A percentile compares a stretch with the other conserved stretches of the same genome.
Evolutionary conservation across 345 rosid genomes (phyloP).

Genomic region (Linum trigynum): DNA sequence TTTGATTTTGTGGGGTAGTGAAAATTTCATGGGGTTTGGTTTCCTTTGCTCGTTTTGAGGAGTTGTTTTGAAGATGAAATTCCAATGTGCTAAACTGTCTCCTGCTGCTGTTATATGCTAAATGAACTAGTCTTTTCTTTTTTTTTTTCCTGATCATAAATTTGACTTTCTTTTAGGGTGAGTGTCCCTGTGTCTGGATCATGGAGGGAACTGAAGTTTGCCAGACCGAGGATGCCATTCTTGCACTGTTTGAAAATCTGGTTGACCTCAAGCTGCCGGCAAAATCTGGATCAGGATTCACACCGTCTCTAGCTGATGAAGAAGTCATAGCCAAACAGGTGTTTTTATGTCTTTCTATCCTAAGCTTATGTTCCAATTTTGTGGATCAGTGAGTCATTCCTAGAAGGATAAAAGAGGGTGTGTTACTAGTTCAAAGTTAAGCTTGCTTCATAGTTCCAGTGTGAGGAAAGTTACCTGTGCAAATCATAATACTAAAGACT

Average conservation of each 20-base stretch:
- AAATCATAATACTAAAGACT: neutral
- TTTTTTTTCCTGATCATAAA: neutral
- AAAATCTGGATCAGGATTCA: conserved; percentile 22
- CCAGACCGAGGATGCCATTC: conserved; percentile 59
- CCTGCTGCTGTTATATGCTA: neutral
- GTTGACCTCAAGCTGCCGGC: conserved; percentile 64
- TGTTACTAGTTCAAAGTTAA: too few relatives aligned
- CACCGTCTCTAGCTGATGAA: conserved; percentile 33
- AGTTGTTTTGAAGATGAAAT: too few relatives aligned
- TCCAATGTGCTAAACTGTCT: neutral
- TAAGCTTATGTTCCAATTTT: neutral
- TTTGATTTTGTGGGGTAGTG: too few relatives aligned
- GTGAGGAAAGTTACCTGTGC: neutral
- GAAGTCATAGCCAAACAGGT: conserved; percentile 72
- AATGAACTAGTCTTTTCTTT: too few relatives aligned
- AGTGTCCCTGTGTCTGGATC: neutral
- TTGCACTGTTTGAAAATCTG: conserved; percentile 41
- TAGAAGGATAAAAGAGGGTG: neutral
- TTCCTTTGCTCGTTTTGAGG: too few relatives aligned
- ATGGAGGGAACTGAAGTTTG: conserved; percentile 34
- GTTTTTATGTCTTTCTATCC: neutral
- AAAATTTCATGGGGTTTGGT: too few relatives aligned
- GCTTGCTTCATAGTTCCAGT: neutral
- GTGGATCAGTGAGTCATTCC: neutral
- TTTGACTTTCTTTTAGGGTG: neutral